phyloP scores from a whole-genome alignment of 1,139 yeast species.

The Dujonia santamariae region DNA sequence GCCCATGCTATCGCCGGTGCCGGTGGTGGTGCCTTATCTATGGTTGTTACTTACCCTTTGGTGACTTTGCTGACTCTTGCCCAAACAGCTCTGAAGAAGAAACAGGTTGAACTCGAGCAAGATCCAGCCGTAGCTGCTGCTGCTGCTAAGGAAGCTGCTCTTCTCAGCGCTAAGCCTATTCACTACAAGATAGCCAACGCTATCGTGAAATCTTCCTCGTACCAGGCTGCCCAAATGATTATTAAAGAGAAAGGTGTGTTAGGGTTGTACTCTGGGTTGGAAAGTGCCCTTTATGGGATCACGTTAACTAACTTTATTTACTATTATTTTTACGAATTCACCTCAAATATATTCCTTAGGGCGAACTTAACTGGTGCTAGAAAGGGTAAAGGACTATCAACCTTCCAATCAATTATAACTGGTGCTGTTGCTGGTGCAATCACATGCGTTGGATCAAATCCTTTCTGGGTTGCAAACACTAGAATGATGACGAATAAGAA shows the following conservation, averaged over 20 bases:
- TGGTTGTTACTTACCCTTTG: conserved; percentile 82
- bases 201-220: conserved; percentile 22
- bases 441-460: conserved; percentile 84
- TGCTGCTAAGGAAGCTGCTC: conserved; percentile 5
- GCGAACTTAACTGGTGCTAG: conserved; percentile 25
- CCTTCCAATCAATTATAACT: conserved; percentile 70
- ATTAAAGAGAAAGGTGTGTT: conserved; percentile 60
- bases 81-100: conserved; percentile 57
- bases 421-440: conserved; percentile 89
- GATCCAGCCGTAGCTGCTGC: conserved; percentile 7
- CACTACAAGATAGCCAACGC: conserved; percentile 19
- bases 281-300: conserved; percentile 84
- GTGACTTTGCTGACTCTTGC: conserved; percentile 83
- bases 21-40: conserved; percentile 85
- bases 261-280: conserved; percentile 82
- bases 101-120: conserved; percentile 25
- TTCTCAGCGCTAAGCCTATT: conserved; percentile 6
- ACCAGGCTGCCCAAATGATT: conserved; percentile 43
- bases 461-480: conserved; percentile 94
- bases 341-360: conserved; percentile 53
- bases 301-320: conserved; percentile 83
- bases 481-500: conserved; percentile 65
- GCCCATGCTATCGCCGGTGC: conserved; percentile 94
- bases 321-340: conserved; percentile 83
- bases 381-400: conserved; percentile 45